phyloP scores from a whole-genome alignment of 805 yeast species.

The Kodamaea restingae region DNA sequence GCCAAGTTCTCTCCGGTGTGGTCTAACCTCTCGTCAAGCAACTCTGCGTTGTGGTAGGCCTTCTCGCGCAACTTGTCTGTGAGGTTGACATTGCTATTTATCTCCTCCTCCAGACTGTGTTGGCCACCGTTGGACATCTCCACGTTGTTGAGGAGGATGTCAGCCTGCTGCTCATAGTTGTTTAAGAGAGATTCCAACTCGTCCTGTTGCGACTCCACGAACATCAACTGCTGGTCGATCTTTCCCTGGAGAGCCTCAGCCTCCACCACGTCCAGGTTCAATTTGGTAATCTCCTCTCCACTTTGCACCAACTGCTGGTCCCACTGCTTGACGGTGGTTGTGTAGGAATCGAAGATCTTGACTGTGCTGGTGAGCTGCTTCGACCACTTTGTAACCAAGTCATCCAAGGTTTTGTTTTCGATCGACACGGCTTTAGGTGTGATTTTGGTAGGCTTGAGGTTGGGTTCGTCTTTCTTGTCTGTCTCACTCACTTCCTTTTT shows the following conservation, averaged over 20 bases:
- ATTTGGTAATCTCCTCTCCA: slow-evolving; percentile 75
- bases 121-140: slow-evolving; percentile 32
- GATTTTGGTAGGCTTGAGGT: slow-evolving; percentile 48
- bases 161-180: slow-evolving; percentile 76
- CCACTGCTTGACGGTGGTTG: slow-evolving; percentile 77
- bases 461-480: slow-evolving; percentile 18
- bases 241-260: slow-evolving; percentile 84
- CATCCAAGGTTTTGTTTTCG: slow-evolving; percentile 89
- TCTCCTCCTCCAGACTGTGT: slow-evolving; percentile 5
- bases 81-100: slow-evolving; percentile 35
- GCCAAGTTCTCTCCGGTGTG: slow-evolving; percentile 71
- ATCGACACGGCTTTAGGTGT: slow-evolving; percentile 71
- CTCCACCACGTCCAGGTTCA: slow-evolving; percentile 70
- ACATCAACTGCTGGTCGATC: slow-evolving; percentile 81
- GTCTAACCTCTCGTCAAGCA: slow-evolving; percentile 76
- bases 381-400: slow-evolving; percentile 90
- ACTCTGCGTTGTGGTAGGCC: slow-evolving; percentile 84
- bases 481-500: slow-evolving; percentile 11
- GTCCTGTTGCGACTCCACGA: slow-evolving; percentile 87
- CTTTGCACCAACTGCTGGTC: slow-evolving; percentile 79
- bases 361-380: slow-evolving; percentile 73
- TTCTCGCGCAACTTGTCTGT: slow-evolving; percentile 86
- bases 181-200: slow-evolving; percentile 80
- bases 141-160: slow-evolving; percentile 40
- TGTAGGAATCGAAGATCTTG: slow-evolving; percentile 68